Percentiles rank a stretch among this genome's conserved stretches.
These are phyloP conservation scores for Teunomyces lycoperdinae DNA, from an alignment of 805 yeast genomes.

Conservation along the genomic window DNA sequence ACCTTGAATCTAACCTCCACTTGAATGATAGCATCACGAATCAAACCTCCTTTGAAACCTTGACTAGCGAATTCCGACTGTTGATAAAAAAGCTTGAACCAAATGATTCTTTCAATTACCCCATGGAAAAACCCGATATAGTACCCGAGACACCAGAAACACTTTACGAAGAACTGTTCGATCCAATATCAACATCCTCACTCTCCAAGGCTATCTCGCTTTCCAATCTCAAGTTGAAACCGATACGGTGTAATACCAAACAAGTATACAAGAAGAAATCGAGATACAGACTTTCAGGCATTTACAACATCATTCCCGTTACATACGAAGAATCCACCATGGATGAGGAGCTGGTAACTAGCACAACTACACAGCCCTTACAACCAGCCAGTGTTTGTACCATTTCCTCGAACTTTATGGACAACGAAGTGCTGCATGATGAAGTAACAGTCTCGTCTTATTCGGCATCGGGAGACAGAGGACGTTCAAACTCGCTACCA, in stretches of 20 bases:
- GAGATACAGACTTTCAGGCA: conserved; percentile 35
- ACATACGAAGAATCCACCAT: conserved; percentile 14
- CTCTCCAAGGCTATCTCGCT: conserved; percentile 19
- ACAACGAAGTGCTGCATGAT: conserved; percentile 6
- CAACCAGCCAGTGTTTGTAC: not conserved
- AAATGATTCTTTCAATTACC: conserved; percentile 8
- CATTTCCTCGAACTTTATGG: conserved; percentile 8
- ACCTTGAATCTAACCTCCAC: conserved; percentile 32
- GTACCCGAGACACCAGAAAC: conserved; percentile 3
- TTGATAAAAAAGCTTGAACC: conserved; percentile 18
- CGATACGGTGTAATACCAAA: conserved; percentile 32
- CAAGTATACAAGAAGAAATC: conserved; percentile 39
- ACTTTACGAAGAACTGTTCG: not conserved
- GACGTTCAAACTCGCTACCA: conserved; percentile 21
- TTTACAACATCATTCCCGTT: conserved; percentile 37
- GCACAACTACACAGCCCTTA: not conserved
- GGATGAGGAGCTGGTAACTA: not conserved
- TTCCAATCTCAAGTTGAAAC: conserved; percentile 37
- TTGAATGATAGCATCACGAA: conserved; percentile 32
- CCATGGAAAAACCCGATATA: not conserved
- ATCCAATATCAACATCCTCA: not conserved
- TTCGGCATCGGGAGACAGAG: conserved; percentile 8
- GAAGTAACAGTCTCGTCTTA: not conserved
- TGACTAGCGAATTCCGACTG: conserved; percentile 26
- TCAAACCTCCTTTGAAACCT: conserved; percentile 26